Evolutionary conservation across 75 land plant species (phyloP).

Genomic region (Cupressus sempervirens): DNA sequence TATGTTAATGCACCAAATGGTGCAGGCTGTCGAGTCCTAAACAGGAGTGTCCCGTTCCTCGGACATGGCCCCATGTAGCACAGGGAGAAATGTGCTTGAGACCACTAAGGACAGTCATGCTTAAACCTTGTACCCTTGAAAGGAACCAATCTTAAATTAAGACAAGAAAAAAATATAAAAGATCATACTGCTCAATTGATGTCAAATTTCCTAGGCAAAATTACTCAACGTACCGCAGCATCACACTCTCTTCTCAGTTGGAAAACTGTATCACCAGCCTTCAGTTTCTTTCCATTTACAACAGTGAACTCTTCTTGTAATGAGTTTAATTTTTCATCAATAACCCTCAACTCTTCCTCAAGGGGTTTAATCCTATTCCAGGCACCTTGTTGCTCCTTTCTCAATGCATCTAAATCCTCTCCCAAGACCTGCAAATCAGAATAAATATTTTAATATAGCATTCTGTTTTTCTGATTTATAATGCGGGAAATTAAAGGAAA

Average conservation of each 20-base stretch:
- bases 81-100: neutral
- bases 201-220: neutral
- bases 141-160: neutral
- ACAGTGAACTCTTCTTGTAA: conserved; percentile 33
- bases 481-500: neutral
- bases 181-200: neutral
- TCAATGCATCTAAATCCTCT: conserved; percentile 56
- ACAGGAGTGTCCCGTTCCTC: no score
- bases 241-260: conserved; percentile 38
- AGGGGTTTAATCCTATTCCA: conserved; percentile 26
- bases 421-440: conserved; percentile 46
- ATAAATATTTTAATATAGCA: neutral
- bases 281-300: conserved; percentile 31
- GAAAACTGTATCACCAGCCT: conserved; percentile 34
- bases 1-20: no score
- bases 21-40: no score
- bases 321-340: conserved; percentile 35
- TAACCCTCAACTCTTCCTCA: conserved; percentile 34
- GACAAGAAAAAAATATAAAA: neutral
- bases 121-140: neutral
- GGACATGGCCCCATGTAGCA: no score
- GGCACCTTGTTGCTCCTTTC: conserved; percentile 43
- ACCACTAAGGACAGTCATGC: neutral
- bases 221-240: conserved; percentile 30
- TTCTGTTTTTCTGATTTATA: neutral